phyloP scores from a whole-genome alignment of 306 rosid genomes.

The Betula pendula region DNA sequence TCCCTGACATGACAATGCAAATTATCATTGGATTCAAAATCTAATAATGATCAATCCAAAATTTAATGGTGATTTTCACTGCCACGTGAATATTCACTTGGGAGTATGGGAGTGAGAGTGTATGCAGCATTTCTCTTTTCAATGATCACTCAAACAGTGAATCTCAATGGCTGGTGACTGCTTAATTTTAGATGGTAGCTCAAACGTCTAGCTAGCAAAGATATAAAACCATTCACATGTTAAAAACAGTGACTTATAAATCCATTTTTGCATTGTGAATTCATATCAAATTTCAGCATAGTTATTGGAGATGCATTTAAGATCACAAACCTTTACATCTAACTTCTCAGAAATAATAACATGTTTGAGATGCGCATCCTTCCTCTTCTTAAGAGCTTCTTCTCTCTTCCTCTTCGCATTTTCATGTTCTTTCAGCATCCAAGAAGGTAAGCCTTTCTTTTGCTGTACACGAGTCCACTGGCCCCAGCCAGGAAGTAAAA shows the following conservation, averaged over 20 bases:
- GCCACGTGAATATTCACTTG: too few relatives aligned
- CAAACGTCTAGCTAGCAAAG: not conserved
- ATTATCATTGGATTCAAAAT: too few relatives aligned
- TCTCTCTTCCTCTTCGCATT: conserved; percentile 66
- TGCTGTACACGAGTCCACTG: conserved; percentile 86
- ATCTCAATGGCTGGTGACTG: not conserved
- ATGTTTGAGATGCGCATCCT: conserved; percentile 75
- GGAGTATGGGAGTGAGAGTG: too few relatives aligned
- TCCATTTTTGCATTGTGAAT: not conserved
- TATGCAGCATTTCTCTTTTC: too few relatives aligned
- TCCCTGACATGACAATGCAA: too few relatives aligned
- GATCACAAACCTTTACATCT: conserved; percentile 74
- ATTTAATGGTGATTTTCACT: too few relatives aligned
- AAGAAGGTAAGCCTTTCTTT: conserved; percentile 81
- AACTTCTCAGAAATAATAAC: conserved; percentile 86
- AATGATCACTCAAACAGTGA: not conserved
- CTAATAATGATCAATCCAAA: too few relatives aligned
- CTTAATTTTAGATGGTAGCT: not conserved
- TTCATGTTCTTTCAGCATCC: conserved; percentile 80
- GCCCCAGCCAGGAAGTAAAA: conserved; percentile 93
- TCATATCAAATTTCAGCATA: not conserved
- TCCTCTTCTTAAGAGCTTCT: conserved; percentile 70
- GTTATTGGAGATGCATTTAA: conserved; percentile 1
- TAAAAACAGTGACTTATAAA: not conserved
- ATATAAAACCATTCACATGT: not conserved